These are phyloP conservation scores for Calonectria crousiana DNA, from an alignment of 2,329 filamentous ascomycete genomes.

Conservation along the genomic window DNA sequence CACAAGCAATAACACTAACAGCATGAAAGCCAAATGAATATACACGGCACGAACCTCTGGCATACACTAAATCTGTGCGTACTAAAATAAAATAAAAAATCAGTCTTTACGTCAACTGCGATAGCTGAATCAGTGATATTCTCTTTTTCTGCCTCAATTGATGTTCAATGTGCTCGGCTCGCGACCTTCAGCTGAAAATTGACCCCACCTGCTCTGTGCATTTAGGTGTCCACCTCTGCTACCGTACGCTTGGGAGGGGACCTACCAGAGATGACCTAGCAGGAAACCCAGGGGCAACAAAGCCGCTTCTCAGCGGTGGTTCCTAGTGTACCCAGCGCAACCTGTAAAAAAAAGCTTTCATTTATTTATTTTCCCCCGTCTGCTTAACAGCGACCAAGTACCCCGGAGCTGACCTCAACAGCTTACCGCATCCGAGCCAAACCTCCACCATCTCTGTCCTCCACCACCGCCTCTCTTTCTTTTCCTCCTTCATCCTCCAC, in stretches of 20 bases:
- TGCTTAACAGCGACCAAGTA: neutral
- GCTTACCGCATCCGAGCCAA: slow-evolving; percentile 34
- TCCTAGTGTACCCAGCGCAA: slow-evolving; percentile 11
- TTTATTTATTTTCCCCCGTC: neutral
- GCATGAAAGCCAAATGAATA: neutral
- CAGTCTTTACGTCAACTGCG: neutral
- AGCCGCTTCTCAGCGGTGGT: slow-evolving; percentile 6
- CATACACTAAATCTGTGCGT: neutral
- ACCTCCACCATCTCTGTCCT: slow-evolving; percentile 33
- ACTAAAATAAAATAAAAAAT: neutral
- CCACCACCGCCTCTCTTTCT: slow-evolving; percentile 32
- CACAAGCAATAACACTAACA: neutral
- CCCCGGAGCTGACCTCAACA: slow-evolving; percentile 30
- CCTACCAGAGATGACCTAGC: slow-evolving; percentile 19
- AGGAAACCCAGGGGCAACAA: slow-evolving; percentile 3
- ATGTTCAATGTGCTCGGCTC: neutral
- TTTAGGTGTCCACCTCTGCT: slow-evolving; percentile 1
- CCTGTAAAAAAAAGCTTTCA: slow-evolving; percentile 9
- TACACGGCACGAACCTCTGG: neutral
- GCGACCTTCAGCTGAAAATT: neutral
- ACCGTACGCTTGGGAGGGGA: slow-evolving; percentile 6
- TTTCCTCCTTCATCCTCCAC: slow-evolving; percentile 17
- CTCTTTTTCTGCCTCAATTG: neutral
- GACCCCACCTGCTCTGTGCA: slow-evolving; percentile 14
- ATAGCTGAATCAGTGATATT: neutral